Evolutionary conservation across 371 early-diverging fungal genomes (phyloP).

Genomic region (Lichtheimia hyalospora): DNA sequence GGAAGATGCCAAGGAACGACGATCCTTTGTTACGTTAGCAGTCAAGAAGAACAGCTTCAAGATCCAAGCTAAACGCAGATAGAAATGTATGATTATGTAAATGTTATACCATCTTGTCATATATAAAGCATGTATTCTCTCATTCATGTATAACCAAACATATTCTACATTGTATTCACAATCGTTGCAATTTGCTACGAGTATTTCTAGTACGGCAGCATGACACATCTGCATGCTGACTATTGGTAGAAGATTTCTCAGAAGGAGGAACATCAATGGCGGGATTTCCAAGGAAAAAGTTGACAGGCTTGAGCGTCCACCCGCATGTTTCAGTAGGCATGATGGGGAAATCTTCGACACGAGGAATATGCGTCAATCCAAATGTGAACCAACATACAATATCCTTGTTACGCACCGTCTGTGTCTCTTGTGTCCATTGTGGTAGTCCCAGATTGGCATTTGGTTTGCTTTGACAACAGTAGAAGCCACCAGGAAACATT

Average conservation of each 20-base stretch:
- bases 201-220: background rate
- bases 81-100: too few species aligned
- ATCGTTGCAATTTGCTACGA: too few species aligned
- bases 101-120: too few species aligned
- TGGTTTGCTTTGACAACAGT: slow-evolving; percentile 41
- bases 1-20: slow-evolving; percentile 16
- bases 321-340: slow-evolving; percentile 55
- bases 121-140: too few species aligned
- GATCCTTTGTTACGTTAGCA: slow-evolving; percentile 29
- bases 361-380: slow-evolving; percentile 47
- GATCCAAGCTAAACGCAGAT: slow-evolving; percentile 14
- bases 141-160: too few species aligned
- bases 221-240: slow-evolving; percentile 2
- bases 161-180: too few species aligned
- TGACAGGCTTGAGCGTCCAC: slow-evolving; percentile 28
- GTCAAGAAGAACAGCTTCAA: slow-evolving; percentile 26
- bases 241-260: background rate
- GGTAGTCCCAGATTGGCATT: slow-evolving; percentile 26
- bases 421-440: slow-evolving; percentile 26
- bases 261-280: slow-evolving; percentile 10
- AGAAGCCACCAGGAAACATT: slow-evolving; percentile 49
- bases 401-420: slow-evolving; percentile 36
- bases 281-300: slow-evolving; percentile 12
- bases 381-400: slow-evolving; percentile 50
- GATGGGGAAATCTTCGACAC: slow-evolving; percentile 53